Conservation (phyloP, 805 yeast species). For the Cyberlindnera sargentensis region DNA sequence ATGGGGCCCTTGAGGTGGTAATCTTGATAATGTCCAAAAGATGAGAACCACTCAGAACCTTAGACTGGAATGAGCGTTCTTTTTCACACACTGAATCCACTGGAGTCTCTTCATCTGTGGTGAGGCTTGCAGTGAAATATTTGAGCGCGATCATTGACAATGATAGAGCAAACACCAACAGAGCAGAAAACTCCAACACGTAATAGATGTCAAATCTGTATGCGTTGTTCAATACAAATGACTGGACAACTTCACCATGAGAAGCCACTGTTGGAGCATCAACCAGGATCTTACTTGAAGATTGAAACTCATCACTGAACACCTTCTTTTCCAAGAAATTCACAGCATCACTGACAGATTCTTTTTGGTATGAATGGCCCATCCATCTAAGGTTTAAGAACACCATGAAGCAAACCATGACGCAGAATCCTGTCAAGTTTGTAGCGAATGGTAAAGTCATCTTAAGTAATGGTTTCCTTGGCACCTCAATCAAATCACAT, state of each 20-base stretch:
- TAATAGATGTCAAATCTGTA: slow-evolving; percentile 43
- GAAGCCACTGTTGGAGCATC: slow-evolving; percentile 1
- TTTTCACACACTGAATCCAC: slow-evolving; percentile 9
- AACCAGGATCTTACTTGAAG: background rate
- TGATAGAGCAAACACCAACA: slow-evolving; percentile 45
- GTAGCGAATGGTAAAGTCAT: slow-evolving; percentile 29
- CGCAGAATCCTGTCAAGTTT: slow-evolving; percentile 25
- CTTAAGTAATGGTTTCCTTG: slow-evolving; percentile 1
- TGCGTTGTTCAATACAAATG: slow-evolving; percentile 22
- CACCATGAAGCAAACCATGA: slow-evolving; percentile 22
- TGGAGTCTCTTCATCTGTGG: slow-evolving; percentile 14
- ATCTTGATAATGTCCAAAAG: slow-evolving; percentile 55
- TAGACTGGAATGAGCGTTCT: slow-evolving; percentile 26
- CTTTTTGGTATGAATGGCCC: slow-evolving; percentile 4
- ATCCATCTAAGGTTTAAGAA: slow-evolving; percentile 31
- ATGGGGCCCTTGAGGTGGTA: slow-evolving; percentile 52
- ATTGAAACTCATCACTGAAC: slow-evolving; percentile 15
- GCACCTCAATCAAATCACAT: slow-evolving; percentile 37
- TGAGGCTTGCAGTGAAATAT: slow-evolving; percentile 24
- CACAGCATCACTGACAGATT: slow-evolving; percentile 1
- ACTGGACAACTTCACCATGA: background rate
- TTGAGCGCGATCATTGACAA: slow-evolving; percentile 39
- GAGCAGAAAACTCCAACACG: slow-evolving; percentile 47
- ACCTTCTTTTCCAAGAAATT: slow-evolving; percentile 15
- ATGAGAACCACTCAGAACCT: slow-evolving; percentile 45